Conservation (phyloP, 2,329 filamentous ascomycete genomes). For the Diplodia corticola region DNA sequence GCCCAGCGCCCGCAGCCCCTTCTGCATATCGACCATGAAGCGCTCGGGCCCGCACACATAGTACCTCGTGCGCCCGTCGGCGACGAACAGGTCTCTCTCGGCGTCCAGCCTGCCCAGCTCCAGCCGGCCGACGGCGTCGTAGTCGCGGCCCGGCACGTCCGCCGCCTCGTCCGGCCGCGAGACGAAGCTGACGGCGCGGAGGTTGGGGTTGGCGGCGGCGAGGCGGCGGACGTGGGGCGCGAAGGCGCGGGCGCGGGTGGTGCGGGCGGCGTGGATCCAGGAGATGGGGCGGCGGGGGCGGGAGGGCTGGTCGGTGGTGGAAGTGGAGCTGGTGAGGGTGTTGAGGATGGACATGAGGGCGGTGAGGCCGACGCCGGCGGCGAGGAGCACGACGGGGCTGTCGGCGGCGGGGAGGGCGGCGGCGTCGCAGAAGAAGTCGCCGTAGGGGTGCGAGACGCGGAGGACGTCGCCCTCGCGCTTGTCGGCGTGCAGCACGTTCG, state of each 20-base stretch:
- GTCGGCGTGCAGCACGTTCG: slow-evolving; percentile 66
- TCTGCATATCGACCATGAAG: slow-evolving; percentile 67
- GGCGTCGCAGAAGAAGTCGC: slow-evolving; percentile 62
- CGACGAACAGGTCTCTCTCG: slow-evolving; percentile 56
- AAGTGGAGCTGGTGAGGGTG: no score
- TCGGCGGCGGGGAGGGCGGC: background rate
- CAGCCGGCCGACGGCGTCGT: slow-evolving; percentile 60
- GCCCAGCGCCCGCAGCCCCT: slow-evolving; percentile 55
- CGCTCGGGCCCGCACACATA: slow-evolving; percentile 69
- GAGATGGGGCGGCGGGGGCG: slow-evolving; percentile 48
- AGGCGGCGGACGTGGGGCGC: slow-evolving; percentile 49
- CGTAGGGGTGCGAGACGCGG: slow-evolving; percentile 64
- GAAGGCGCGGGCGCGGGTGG: slow-evolving; percentile 57
- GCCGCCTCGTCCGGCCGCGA: slow-evolving; percentile 48
- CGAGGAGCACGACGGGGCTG: slow-evolving; percentile 63
- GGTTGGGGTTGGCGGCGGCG: slow-evolving; percentile 47
- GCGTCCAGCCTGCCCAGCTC: slow-evolving; percentile 58
- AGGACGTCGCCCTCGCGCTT: slow-evolving; percentile 63
- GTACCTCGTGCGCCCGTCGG: slow-evolving; percentile 60
- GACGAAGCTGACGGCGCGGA: slow-evolving; percentile 60
- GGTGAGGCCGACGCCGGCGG: slow-evolving; percentile 68
- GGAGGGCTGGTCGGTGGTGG: slow-evolving; percentile 41
- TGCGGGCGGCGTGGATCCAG: slow-evolving; percentile 64
- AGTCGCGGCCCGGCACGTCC: slow-evolving; percentile 55
- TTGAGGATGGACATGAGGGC: slow-evolving; percentile 67